phyloP scores from a whole-genome alignment of 2,329 filamentous ascomycete genomes.

The Capronia epimyces region DNA sequence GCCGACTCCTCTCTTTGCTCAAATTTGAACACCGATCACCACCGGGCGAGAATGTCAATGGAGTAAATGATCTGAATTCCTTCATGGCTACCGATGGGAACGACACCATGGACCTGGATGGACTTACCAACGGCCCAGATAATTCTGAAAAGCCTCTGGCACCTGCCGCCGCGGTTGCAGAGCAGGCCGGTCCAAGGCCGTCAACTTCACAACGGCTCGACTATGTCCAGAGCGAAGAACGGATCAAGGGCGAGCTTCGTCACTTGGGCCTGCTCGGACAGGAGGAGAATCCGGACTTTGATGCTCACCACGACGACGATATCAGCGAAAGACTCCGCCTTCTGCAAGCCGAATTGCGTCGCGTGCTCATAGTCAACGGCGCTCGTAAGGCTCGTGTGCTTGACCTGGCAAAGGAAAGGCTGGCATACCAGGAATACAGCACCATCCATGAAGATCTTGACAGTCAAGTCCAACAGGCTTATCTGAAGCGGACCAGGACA shows the following conservation, averaged over 20 bases:
- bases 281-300: slow-evolving; percentile 70
- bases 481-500: slow-evolving; percentile 89
- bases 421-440: slow-evolving; percentile 94
- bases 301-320: slow-evolving; percentile 87
- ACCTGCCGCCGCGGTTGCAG: slow-evolving; percentile 73
- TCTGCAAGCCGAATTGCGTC: slow-evolving; percentile 73
- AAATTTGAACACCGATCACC: slow-evolving; percentile 61
- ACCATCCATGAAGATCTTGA: slow-evolving; percentile 97
- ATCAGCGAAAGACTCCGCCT: slow-evolving; percentile 83
- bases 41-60: slow-evolving; percentile 54
- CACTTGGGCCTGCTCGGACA: slow-evolving; percentile 80
- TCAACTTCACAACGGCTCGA: slow-evolving; percentile 74
- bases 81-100: slow-evolving; percentile 32
- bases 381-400: slow-evolving; percentile 81
- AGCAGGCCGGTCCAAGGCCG: slow-evolving; percentile 61
- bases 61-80: slow-evolving; percentile 48
- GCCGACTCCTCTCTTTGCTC: slow-evolving; percentile 72
- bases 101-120: slow-evolving; percentile 46
- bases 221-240: slow-evolving; percentile 80
- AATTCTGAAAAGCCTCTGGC: slow-evolving; percentile 51
- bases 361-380: slow-evolving; percentile 81
- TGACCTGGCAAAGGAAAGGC: slow-evolving; percentile 82
- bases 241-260: slow-evolving; percentile 81
- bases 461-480: slow-evolving; percentile 87
- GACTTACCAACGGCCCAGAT: slow-evolving; percentile 34